phyloP scores from a whole-genome alignment of 2,329 filamentous ascomycete species.

The Alternaria metachromatica region DNA sequence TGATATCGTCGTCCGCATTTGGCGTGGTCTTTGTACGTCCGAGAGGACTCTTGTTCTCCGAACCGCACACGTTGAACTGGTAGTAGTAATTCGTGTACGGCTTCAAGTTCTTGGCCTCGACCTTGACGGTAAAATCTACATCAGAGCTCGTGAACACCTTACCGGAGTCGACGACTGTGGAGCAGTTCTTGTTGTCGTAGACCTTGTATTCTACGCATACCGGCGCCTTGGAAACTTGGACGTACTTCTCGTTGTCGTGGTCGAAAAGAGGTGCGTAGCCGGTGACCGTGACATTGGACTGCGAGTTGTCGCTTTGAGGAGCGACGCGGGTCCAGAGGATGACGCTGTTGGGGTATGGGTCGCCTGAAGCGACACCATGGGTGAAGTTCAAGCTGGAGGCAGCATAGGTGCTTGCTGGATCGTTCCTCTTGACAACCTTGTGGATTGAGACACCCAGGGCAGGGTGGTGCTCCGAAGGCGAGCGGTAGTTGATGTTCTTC shows the following conservation, averaged over 20 bases:
- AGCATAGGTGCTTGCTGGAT: conserved; percentile 30
- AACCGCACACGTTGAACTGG: conserved; percentile 72
- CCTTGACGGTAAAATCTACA: conserved; percentile 72
- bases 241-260: conserved; percentile 61
- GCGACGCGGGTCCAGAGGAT: conserved; percentile 45
- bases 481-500: conserved; percentile 70
- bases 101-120: conserved; percentile 68
- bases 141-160: conserved; percentile 73
- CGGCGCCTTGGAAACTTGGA: conserved; percentile 63
- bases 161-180: conserved; percentile 60
- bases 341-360: conserved; percentile 52
- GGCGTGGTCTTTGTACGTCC: conserved; percentile 76
- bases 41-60: conserved; percentile 65
- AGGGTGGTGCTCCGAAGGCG: conserved; percentile 69
- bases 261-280: conserved; percentile 63
- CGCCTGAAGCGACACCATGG: conserved; percentile 57
- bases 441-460: conserved; percentile 69
- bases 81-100: conserved; percentile 73
- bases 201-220: conserved; percentile 73
- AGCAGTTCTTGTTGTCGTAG: conserved; percentile 56
- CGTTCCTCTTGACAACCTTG: conserved; percentile 63
- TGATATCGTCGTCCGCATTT: conserved; percentile 61
- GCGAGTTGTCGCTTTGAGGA: conserved; percentile 50
- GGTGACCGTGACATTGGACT: conserved; percentile 59
- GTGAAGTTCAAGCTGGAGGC: conserved; percentile 40